phyloP scores from a whole-genome alignment of 768 basidiomycete species.

The Lactarius trivialis region DNA sequence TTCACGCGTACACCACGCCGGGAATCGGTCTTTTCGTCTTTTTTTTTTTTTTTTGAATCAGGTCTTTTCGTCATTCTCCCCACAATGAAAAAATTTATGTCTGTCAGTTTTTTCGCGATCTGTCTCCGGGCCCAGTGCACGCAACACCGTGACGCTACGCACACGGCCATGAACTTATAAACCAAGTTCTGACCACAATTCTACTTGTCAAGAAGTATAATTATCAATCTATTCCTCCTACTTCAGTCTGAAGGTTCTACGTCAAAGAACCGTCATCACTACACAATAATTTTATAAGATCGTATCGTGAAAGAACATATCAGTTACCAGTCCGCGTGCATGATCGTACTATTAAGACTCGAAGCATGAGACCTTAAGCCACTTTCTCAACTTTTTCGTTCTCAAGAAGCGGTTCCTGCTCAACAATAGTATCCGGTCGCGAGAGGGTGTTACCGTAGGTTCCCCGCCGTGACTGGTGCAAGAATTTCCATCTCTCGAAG shows the following conservation, averaged over 20 bases:
- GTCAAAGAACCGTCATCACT: background rate
- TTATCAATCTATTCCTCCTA: background rate
- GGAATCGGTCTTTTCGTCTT: too few relatives aligned
- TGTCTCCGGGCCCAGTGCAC: too few relatives aligned
- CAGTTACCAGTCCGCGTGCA: background rate
- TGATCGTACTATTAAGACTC: background rate
- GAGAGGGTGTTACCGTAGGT: constrained; percentile 1
- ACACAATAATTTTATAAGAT: background rate
- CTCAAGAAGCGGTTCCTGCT: background rate
- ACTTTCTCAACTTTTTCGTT: constrained; percentile 2
- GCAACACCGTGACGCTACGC: too few relatives aligned
- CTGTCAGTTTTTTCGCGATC: too few relatives aligned
- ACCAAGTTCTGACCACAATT: background rate
- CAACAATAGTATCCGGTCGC: background rate
- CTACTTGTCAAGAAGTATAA: background rate
- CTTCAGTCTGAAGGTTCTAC: background rate
- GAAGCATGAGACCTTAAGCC: background rate
- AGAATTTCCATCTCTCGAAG: constrained; percentile 11
- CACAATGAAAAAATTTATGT: too few relatives aligned
- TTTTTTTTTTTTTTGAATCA: too few relatives aligned
- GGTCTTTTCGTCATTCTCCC: too few relatives aligned
- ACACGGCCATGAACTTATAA: too few relatives aligned
- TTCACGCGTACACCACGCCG: too few relatives aligned
- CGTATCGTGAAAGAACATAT: background rate
- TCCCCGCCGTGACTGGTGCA: constrained; percentile 8